These are phyloP conservation scores for Naganishia randhawae DNA, from an alignment of 768 basidiomycete genomes.

Conservation along the genomic window DNA sequence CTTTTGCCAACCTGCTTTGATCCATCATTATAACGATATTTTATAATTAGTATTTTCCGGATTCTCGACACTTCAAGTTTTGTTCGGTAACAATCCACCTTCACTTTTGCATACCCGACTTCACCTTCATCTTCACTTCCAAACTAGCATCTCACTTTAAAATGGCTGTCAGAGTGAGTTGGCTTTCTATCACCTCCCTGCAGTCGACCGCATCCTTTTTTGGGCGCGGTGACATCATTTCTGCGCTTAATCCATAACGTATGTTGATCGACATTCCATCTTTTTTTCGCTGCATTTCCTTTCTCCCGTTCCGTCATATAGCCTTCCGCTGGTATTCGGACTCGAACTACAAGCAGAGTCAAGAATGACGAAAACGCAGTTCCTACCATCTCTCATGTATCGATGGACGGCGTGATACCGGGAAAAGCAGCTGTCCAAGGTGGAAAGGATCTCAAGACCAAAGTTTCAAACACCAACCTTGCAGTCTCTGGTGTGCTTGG, in stretches of 20 bases:
- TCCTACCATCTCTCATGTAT: slow-evolving; percentile 33
- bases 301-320: neutral
- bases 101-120: slow-evolving; percentile 17
- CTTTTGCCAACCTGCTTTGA: slow-evolving; percentile 3
- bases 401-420: slow-evolving; percentile 35
- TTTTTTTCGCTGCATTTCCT: neutral
- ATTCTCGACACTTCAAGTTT: neutral
- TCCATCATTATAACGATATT: slow-evolving; percentile 18
- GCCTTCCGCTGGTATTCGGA: slow-evolving; percentile 17
- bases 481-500: slow-evolving; percentile 13
- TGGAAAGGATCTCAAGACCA: slow-evolving; percentile 14
- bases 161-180: slow-evolving; percentile 22
- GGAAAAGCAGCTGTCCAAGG: slow-evolving; percentile 19
- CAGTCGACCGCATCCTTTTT: neutral
- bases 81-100: neutral
- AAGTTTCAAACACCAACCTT: slow-evolving; percentile 20
- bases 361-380: slow-evolving; percentile 33
- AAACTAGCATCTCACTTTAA: neutral
- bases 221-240: slow-evolving; percentile 23
- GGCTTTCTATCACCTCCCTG: neutral
- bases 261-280: slow-evolving; percentile 20
- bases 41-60: slow-evolving; percentile 10
- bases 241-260: slow-evolving; percentile 5
- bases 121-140: neutral
- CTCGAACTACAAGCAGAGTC: slow-evolving; percentile 21